Conservation (phyloP, 257 asterid genomes). For the Linderniella brevidens region DNA sequence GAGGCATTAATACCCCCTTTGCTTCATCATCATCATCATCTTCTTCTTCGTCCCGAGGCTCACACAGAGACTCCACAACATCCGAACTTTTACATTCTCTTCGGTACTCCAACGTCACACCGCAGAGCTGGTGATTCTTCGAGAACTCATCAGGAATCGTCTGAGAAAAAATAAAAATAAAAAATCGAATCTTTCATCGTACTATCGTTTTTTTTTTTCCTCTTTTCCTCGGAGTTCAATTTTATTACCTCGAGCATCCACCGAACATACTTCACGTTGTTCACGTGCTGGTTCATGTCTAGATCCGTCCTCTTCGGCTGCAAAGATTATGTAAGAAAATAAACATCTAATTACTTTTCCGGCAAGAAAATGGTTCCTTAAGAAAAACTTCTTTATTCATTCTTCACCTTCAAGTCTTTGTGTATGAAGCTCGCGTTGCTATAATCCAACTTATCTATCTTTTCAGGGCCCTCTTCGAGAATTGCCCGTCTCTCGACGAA, state of each 20-base stretch:
- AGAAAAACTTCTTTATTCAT: neutral
- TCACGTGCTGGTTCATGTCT: constrained; percentile 96
- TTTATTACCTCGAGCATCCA: constrained; percentile 99
- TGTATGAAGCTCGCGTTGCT: constrained; percentile 32
- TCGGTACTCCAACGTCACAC: constrained; percentile 50
- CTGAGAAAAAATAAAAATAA: constrained; percentile 17
- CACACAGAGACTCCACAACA: constrained; percentile 59
- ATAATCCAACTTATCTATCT: constrained; percentile 39
- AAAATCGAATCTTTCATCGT: too few relatives aligned
- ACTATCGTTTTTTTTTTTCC: neutral
- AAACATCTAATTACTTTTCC: neutral
- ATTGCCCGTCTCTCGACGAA: constrained; percentile 58
- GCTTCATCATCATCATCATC: neutral
- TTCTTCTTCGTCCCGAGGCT: constrained; percentile 29
- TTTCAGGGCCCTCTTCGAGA: constrained; percentile 34
- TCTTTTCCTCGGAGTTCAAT: neutral
- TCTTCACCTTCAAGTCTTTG: constrained; percentile 44
- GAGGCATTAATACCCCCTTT: constrained; percentile 1
- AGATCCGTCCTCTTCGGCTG: constrained; percentile 87
- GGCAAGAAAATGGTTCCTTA: too few relatives aligned
- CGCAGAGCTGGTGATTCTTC: constrained; percentile 57
- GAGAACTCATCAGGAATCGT: constrained; percentile 61
- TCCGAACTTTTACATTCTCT: constrained; percentile 78
- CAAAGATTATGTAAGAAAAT: neutral
- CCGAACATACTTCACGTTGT: constrained; percentile 68